Evolutionary conservation across 139 green algal species (phyloP), one percentile per base, ranked within the genome.

Genomic region (Chlamydomonas eustigma): DNA sequence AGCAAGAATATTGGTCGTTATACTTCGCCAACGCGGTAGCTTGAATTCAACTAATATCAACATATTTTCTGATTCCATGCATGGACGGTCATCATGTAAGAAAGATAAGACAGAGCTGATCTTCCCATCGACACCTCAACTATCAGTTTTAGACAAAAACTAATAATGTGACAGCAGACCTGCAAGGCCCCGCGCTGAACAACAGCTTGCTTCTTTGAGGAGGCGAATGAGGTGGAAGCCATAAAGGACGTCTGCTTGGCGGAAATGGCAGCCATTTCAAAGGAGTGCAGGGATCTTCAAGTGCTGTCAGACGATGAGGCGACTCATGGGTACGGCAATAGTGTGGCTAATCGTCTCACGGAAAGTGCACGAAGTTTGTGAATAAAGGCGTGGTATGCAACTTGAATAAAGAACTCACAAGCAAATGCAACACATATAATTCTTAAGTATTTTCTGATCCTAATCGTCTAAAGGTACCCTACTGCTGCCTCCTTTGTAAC

Each of bases 191-290:
- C 76, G 25, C 70, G 52, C 38, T 72, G 37, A 4, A 65, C 52
- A 30, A 51, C 52, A 8, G 33, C 70, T 6, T 51, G 51, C 52
- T 38, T 64, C 51, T 73, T 51, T 38, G 58, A 35, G 1, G 76
- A 39, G 24, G 70, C 76, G n/a, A 81, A 81, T 24, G 30, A 24
- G 51, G 66, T 38, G 36, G 67, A 50, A 50, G 65, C 68, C 69
- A 74, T 69, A 8, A 81, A 77, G 69, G 70, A 51, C 39, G 58
- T 65, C 69, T 77, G 51, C 70, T 76, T 76, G 1, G 37, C 39
- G 31, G 68, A 71, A 33, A 77, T 64, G 38, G 76, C 68, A 25
- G 68, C 68, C 76, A 81, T 81, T n/a, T n/a, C n/a, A n/a, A n/a
- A n/a, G n/a, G n/a, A n/a, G n/a, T n/a, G n/a, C n/a, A n/a, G n/a